These are phyloP conservation scores for Mycocentrospora acerina DNA, from an alignment of 2,329 filamentous ascomycete genomes.

Conservation along the genomic window DNA sequence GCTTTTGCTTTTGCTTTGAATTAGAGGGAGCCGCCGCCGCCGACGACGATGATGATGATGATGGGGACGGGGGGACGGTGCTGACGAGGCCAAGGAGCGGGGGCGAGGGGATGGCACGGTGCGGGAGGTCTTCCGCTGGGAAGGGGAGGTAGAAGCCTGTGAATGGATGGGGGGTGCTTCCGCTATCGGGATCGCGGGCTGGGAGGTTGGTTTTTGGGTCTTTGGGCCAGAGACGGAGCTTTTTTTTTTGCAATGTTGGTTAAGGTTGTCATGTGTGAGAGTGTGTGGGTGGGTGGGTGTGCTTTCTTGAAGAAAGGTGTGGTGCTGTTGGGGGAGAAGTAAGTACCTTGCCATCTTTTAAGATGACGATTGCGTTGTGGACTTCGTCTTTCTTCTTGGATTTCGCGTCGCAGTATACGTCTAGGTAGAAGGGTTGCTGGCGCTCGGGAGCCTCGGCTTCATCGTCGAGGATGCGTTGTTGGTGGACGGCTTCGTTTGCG, in stretches of 20 bases:
- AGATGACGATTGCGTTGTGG: slow-evolving; percentile 46
- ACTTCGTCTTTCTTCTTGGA: slow-evolving; percentile 43
- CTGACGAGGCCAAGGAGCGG: slow-evolving; percentile 53
- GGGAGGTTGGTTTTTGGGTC: slow-evolving; percentile 34
- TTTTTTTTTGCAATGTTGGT: not conserved
- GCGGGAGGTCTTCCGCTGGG: slow-evolving; percentile 46
- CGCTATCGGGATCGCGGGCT: slow-evolving; percentile 14
- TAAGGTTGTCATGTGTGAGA: slow-evolving; percentile 3
- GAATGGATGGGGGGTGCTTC: slow-evolving; percentile 48
- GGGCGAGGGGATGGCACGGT: slow-evolving; percentile 34
- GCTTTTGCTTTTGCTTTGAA: slow-evolving; percentile 43
- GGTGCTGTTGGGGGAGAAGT: too few species aligned
- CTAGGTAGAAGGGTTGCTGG: slow-evolving; percentile 54
- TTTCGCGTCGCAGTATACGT: slow-evolving; percentile 47
- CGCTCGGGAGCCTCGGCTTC: slow-evolving; percentile 51
- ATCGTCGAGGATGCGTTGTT: slow-evolving; percentile 51
- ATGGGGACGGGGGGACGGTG: slow-evolving; percentile 40
- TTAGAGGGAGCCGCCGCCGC: slow-evolving; percentile 14
- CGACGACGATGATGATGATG: slow-evolving; percentile 31
- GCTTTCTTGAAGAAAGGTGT: too few species aligned
- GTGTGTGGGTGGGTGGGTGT: not conserved
- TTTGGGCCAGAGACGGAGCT: slow-evolving; percentile 42
- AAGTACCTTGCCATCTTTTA: slow-evolving; percentile 48
- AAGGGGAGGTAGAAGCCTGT: slow-evolving; percentile 54
- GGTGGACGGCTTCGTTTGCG: slow-evolving; percentile 52